phyloP scores from a whole-genome alignment of 139 green algal genomes.

The Chlamydomonas schloesseri region DNA sequence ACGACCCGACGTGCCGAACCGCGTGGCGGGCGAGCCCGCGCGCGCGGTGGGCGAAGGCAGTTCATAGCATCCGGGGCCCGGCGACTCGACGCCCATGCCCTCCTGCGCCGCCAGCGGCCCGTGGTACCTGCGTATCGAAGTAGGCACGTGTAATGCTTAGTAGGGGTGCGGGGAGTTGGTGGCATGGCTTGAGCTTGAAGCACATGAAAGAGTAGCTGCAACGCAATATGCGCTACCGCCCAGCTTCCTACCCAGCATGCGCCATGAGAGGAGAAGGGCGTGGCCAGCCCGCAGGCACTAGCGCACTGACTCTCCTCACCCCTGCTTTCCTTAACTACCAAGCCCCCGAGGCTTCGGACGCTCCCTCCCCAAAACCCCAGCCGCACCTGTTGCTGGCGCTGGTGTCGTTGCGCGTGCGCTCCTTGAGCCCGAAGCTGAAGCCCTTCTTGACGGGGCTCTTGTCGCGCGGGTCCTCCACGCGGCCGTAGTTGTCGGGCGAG shows the following conservation, averaged over 20 bases:
- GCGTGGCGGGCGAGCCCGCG: neutral
- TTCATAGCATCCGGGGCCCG: constrained; percentile 32
- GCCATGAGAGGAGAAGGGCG: no score
- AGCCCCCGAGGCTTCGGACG: no score
- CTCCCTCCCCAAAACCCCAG: no score
- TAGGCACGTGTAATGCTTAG: no score
- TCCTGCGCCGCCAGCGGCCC: constrained; percentile 36
- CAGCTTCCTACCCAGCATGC: no score
- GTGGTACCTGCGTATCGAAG: constrained; percentile 34
- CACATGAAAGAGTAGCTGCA: no score
- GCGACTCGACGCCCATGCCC: constrained; percentile 26
- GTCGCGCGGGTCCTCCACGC: constrained; percentile 17
- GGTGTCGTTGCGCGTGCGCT: neutral
- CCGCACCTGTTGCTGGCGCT: constrained; percentile 24
- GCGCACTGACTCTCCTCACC: no score
- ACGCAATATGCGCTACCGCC: no score
- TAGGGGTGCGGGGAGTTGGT: no score
- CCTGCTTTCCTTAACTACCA: no score
- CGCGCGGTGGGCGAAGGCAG: neutral
- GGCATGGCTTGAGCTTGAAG: no score
- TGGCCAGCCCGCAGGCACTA: no score
- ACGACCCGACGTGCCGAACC: constrained; percentile 16
- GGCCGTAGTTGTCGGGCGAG: constrained; percentile 28
- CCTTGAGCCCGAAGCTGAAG: constrained; percentile 30
- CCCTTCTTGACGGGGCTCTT: neutral